Percentiles rank a stretch among this genome's conserved stretches.
Conservation (phyloP, 768 basidiomycete species). For the Tylopilus sp. region DNA sequence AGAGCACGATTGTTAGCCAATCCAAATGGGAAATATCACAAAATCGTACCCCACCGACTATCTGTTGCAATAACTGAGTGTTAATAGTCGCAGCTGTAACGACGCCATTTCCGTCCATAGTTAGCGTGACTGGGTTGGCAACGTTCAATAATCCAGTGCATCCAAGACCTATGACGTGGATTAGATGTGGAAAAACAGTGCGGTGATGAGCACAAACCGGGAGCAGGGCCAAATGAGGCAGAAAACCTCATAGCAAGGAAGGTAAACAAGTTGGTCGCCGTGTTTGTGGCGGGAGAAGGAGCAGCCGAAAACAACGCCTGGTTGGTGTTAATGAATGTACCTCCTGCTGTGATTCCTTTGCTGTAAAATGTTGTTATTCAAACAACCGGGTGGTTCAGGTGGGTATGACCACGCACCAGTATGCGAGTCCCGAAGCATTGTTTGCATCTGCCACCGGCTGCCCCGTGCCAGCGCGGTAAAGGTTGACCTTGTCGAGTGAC, state of each 20-base stretch:
- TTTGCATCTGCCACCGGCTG: constrained; percentile 24
- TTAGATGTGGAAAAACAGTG: not conserved
- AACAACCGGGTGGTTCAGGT: not conserved
- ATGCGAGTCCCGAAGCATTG: constrained; percentile 16
- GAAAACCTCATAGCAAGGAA: constrained; percentile 31
- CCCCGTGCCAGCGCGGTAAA: constrained; percentile 26
- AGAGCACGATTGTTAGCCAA: not conserved
- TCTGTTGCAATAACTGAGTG: constrained; percentile 17
- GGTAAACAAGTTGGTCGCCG: constrained; percentile 25
- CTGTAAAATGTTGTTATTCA: constrained; percentile 4
- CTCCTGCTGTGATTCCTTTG: constrained; percentile 20
- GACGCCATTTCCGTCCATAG: constrained; percentile 24
- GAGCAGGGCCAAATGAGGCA: constrained; percentile 19
- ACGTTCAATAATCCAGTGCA: constrained; percentile 22
- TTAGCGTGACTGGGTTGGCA: constrained; percentile 21
- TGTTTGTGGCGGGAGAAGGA: constrained; percentile 18
- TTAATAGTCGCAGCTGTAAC: constrained; percentile 27
- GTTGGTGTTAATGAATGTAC: constrained; percentile 24
- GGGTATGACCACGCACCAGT: constrained; percentile 16
- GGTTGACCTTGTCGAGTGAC: constrained; percentile 25
- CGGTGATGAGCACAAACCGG: constrained; percentile 12
- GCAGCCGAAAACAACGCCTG: constrained; percentile 16
- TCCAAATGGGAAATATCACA: not conserved
- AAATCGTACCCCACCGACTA: constrained; percentile 8
- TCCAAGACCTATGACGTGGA: constrained; percentile 17